phyloP scores from a whole-genome alignment of 2,329 filamentous ascomycete genomes.

The Fusarium anthophilum region DNA sequence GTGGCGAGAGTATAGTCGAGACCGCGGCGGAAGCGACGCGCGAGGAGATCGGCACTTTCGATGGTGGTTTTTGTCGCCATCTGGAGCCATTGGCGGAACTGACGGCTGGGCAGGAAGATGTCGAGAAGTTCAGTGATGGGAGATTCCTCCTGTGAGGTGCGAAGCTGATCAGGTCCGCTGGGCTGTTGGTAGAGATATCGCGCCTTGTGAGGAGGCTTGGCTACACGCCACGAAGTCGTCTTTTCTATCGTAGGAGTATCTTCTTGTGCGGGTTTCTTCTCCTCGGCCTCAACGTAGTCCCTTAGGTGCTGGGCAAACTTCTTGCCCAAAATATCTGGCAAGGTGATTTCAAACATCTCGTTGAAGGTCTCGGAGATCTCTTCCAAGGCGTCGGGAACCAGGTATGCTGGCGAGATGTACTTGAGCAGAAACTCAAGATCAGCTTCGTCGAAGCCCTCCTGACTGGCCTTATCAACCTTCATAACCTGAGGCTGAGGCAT shows the following conservation, averaged over 20 bases:
- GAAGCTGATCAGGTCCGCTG: conserved; percentile 50
- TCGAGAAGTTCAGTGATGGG: conserved; percentile 83
- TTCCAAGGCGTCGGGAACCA: conserved; percentile 90
- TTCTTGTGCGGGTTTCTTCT: conserved; percentile 58
- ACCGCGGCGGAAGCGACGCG: conserved; percentile 85
- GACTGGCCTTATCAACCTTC: conserved; percentile 55
- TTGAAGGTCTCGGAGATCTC: conserved; percentile 82
- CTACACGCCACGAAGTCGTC: conserved; percentile 74
- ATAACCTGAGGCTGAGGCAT: conserved; percentile 73
- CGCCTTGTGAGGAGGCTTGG: conserved; percentile 93
- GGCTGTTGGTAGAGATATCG: conserved; percentile 84
- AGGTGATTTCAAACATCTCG: conserved; percentile 83
- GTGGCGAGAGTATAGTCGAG: conserved; percentile 94
- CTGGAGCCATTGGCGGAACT: conserved; percentile 91
- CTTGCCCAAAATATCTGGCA: conserved; percentile 79
- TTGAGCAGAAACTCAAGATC: conserved; percentile 91
- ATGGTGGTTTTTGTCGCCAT: conserved; percentile 81
- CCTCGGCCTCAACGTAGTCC: conserved; percentile 74
- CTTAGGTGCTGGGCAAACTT: conserved; percentile 80
- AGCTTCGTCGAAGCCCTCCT: conserved; percentile 73
- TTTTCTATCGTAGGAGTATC: conserved; percentile 66
- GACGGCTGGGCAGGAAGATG: conserved; percentile 81
- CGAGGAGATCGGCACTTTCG: conserved; percentile 79
- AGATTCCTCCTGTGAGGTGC: conserved; percentile 54
- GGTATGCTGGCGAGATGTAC: conserved; percentile 88